A percentile compares a stretch with the other conserved stretches of the same genome.
phyloP scores from a whole-genome alignment of 805 yeast genomes.

The Ogataea nitratoaversa region DNA sequence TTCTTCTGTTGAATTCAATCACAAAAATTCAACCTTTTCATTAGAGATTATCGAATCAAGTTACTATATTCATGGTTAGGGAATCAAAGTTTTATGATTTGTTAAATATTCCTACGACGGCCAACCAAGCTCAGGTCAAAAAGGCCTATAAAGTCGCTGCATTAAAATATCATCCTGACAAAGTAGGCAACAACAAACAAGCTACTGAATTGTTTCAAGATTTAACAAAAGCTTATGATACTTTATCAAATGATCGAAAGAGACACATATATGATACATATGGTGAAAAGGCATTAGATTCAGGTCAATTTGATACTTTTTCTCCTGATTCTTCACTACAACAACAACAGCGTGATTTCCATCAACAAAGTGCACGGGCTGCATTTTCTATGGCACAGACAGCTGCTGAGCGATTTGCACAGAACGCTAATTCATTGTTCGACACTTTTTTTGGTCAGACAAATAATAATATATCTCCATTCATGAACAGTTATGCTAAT shows the following conservation, averaged over 20 bases:
- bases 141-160: constrained; percentile 82
- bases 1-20: too few relatives aligned
- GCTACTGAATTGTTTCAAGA: constrained; percentile 55
- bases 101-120: constrained; percentile 59
- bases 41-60: too few relatives aligned
- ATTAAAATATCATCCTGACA: constrained; percentile 83
- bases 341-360: not conserved
- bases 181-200: constrained; percentile 43
- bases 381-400: not conserved
- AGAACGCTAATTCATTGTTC: constrained; percentile 27
- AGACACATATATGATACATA: constrained; percentile 49
- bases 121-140: constrained; percentile 66
- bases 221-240: constrained; percentile 63
- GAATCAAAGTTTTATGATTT: constrained; percentile 72
- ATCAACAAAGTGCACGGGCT: not conserved
- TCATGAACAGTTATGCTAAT: too few relatives aligned
- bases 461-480: not conserved
- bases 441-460: constrained; percentile 26
- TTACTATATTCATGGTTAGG: too few relatives aligned
- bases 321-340: not conserved
- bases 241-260: constrained; percentile 43
- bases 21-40: too few relatives aligned
- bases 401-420: constrained; percentile 4
- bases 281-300: constrained; percentile 43
- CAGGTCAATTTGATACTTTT: not conserved